These are phyloP conservation scores for Arachis stenosperma DNA, from an alignment of 306 rosid species.

Conservation along the genomic window DNA sequence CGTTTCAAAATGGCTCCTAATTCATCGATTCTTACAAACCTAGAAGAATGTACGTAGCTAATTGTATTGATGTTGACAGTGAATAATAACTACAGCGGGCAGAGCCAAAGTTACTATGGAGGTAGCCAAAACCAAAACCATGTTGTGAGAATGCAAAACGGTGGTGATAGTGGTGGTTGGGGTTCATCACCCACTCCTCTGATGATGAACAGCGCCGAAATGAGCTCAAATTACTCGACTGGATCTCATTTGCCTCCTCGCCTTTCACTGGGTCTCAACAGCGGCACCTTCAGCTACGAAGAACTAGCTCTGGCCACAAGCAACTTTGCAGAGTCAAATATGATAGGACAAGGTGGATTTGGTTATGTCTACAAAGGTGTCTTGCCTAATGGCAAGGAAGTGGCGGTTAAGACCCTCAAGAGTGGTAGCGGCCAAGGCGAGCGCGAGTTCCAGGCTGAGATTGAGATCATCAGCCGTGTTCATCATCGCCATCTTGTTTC, in stretches of 20 bases:
- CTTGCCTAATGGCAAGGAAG: slow-evolving; percentile 71
- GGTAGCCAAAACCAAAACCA: slow-evolving; percentile 47
- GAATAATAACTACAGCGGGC: slow-evolving; percentile 46
- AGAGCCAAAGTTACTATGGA: slow-evolving; percentile 47
- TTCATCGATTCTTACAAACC: no score
- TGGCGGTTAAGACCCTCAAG: slow-evolving; percentile 86
- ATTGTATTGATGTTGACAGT: slow-evolving; percentile 21
- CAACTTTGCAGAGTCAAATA: slow-evolving; percentile 53
- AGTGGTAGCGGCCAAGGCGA: slow-evolving; percentile 79
- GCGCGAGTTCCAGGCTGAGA: slow-evolving; percentile 85
- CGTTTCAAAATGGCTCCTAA: no score
- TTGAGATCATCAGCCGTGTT: slow-evolving; percentile 84
- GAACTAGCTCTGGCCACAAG: slow-evolving; percentile 75
- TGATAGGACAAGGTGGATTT: slow-evolving; percentile 90
- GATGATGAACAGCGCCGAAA: slow-evolving; percentile 51
- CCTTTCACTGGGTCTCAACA: slow-evolving; percentile 62
- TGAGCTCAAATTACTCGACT: slow-evolving; percentile 48
- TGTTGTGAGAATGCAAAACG: slow-evolving; percentile 55
- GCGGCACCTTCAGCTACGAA: slow-evolving; percentile 76
- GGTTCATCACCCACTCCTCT: slow-evolving; percentile 48
- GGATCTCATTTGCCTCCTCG: slow-evolving; percentile 78
- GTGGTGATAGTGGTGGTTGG: slow-evolving; percentile 50
- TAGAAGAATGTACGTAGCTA: no score
- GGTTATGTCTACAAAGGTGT: slow-evolving; percentile 90
- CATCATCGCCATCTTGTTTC: slow-evolving; percentile 87